A percentile compares a stretch with the other conserved stretches of the same genome.
Conservation (phyloP, 176 grass and related monocot genomes). For the Carex myosuroides region DNA sequence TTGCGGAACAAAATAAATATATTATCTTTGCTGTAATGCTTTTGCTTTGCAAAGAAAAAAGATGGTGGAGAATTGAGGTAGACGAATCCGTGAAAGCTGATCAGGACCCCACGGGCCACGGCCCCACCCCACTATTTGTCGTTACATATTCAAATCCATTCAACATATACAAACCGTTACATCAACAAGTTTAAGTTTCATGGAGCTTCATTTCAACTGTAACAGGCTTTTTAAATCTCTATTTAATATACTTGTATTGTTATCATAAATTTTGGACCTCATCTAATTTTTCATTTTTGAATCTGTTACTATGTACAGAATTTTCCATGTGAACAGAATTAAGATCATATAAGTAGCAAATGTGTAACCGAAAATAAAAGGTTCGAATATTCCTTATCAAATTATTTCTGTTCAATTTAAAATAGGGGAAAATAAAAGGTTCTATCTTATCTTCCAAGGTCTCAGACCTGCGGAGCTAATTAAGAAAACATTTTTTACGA, state of each 20-base stretch:
- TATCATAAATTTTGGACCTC: not conserved
- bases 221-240: not conserved
- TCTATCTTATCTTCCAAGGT: too few species aligned
- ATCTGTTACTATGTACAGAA: not conserved
- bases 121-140: not conserved
- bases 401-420: not conserved
- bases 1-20: not conserved
- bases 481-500: too few species aligned
- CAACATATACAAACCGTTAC: not conserved
- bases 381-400: not conserved
- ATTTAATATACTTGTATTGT: too few species aligned
- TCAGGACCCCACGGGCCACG: not conserved
- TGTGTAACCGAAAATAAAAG: not conserved
- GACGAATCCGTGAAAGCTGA: not conserved
- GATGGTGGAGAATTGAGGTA: not conserved
- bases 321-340: not conserved
- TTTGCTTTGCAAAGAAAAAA: not conserved
- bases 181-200: not conserved
- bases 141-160: not conserved
- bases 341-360: not conserved
- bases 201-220: too few species aligned
- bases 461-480: not conserved
- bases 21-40: not conserved
- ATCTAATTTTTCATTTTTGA: not conserved
- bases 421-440: not conserved